phyloP scores from a whole-genome alignment of 2,329 filamentous ascomycete species.

The Allantophomopsis lycopodina region DNA sequence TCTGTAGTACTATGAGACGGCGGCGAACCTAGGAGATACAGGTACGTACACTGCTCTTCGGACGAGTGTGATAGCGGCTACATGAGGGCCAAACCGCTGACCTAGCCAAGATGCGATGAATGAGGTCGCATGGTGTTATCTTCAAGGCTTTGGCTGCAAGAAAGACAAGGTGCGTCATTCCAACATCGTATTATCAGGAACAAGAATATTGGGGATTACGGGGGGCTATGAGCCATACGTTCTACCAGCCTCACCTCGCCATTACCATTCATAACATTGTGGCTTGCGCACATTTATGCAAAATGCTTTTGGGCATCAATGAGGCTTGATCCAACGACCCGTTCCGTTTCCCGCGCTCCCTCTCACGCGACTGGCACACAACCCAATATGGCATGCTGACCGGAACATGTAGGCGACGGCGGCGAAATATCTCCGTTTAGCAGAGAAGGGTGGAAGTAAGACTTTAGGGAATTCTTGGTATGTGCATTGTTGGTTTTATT shows the following conservation, averaged over 20 bases:
- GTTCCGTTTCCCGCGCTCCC: background rate
- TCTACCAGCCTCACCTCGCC: slow-evolving; percentile 13
- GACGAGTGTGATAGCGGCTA: background rate
- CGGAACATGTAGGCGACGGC: slow-evolving; percentile 48
- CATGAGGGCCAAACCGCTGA: slow-evolving; percentile 3
- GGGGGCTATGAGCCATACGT: slow-evolving; percentile 1
- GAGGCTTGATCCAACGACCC: slow-evolving; percentile 9
- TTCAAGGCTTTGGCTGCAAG: slow-evolving; percentile 92
- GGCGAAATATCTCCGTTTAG: slow-evolving; percentile 83
- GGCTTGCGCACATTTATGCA: slow-evolving; percentile 11
- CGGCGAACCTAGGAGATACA: slow-evolving; percentile 88
- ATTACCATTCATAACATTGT: slow-evolving; percentile 5
- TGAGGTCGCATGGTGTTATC: slow-evolving; percentile 88
- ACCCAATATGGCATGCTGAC: slow-evolving; percentile 2
- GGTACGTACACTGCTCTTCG: slow-evolving; percentile 27
- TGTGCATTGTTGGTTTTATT: slow-evolving; percentile 22
- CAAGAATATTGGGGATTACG: too few relatives aligned
- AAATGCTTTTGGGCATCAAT: slow-evolving; percentile 28
- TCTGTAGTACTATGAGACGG: slow-evolving; percentile 88
- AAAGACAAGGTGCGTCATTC: slow-evolving; percentile 79
- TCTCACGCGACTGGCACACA: slow-evolving; percentile 4
- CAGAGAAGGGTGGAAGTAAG: slow-evolving; percentile 80
- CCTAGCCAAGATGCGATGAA: slow-evolving; percentile 74
- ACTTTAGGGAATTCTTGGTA: slow-evolving; percentile 92
- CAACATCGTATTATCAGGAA: too few relatives aligned